phyloP scores from a whole-genome alignment of 1,284 basidiomycete species.

The Inonotus hispidus region DNA sequence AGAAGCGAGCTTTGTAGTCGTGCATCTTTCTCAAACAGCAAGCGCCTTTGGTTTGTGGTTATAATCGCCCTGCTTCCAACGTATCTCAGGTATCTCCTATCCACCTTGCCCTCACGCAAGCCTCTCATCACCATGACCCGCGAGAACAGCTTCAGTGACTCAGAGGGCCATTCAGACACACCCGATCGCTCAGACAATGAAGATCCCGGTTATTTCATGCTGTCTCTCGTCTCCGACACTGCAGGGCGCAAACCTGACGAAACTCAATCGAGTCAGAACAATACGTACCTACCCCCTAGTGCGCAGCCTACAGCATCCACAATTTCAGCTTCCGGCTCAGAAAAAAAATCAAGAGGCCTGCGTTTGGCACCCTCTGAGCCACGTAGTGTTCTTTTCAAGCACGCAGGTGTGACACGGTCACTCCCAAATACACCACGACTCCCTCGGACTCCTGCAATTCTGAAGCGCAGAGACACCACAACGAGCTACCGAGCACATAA shows the following conservation, averaged over 20 bases:
- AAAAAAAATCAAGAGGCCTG: neutral
- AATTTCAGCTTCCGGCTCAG: neutral
- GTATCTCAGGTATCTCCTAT: no score
- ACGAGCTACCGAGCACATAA: slow-evolving; percentile 6
- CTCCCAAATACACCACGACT: neutral
- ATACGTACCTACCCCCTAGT: neutral
- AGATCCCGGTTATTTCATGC: slow-evolving; percentile 27
- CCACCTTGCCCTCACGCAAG: no score
- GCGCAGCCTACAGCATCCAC: neutral
- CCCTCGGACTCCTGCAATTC: neutral
- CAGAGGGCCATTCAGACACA: slow-evolving; percentile 52
- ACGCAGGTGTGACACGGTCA: neutral
- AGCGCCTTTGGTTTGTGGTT: no score
- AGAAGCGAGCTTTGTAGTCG: no score
- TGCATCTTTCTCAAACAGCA: no score
- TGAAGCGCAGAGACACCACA: neutral
- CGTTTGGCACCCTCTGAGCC: neutral
- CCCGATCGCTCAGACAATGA: slow-evolving; percentile 45
- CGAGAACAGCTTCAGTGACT: slow-evolving; percentile 56
- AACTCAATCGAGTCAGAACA: no score
- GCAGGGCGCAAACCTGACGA: no score
- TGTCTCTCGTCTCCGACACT: slow-evolving; percentile 13
- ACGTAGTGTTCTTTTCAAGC: slow-evolving; percentile 6
- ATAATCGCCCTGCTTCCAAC: no score
- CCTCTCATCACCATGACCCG: neutral